These are phyloP conservation scores for Calonectria pauciramosa DNA, from an alignment of 2,329 filamentous ascomycete genomes.

Conservation along the genomic window DNA sequence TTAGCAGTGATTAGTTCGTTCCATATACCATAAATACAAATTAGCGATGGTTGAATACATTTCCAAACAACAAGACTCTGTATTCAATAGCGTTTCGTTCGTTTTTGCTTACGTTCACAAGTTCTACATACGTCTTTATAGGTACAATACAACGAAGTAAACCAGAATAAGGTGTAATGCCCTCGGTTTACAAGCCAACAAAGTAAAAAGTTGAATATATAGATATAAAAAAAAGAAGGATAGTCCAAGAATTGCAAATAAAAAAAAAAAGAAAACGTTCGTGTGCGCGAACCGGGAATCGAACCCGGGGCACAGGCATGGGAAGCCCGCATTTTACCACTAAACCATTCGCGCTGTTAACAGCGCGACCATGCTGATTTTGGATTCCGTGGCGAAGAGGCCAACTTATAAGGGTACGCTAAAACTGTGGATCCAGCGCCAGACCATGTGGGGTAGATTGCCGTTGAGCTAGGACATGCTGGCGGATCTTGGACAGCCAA, in stretches of 20 bases:
- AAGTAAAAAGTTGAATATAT: too few relatives aligned
- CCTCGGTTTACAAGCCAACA: background rate
- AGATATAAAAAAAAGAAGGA: background rate
- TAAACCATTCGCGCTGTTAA: slow-evolving; percentile 52
- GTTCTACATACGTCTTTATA: background rate
- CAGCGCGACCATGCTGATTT: slow-evolving; percentile 26
- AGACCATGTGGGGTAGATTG: slow-evolving; percentile 18
- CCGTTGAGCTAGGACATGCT: slow-evolving; percentile 7
- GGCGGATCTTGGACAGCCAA: slow-evolving; percentile 1
- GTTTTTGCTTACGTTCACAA: background rate
- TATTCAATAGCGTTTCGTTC: background rate
- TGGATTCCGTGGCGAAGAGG: slow-evolving; percentile 6
- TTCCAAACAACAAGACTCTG: background rate
- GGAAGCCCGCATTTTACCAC: slow-evolving; percentile 57
- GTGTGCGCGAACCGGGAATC: slow-evolving; percentile 52
- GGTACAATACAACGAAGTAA: background rate
- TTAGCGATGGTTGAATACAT: background rate
- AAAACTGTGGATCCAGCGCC: background rate
- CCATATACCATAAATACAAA: background rate
- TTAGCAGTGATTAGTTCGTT: background rate
- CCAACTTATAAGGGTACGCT: background rate
- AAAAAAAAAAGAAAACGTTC: slow-evolving; percentile 15
- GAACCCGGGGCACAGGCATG: slow-evolving; percentile 54
- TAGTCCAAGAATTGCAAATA: background rate
- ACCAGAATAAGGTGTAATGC: background rate